phyloP scores from a whole-genome alignment of 345 rosid genomes.

The Lepidium aucheri region DNA sequence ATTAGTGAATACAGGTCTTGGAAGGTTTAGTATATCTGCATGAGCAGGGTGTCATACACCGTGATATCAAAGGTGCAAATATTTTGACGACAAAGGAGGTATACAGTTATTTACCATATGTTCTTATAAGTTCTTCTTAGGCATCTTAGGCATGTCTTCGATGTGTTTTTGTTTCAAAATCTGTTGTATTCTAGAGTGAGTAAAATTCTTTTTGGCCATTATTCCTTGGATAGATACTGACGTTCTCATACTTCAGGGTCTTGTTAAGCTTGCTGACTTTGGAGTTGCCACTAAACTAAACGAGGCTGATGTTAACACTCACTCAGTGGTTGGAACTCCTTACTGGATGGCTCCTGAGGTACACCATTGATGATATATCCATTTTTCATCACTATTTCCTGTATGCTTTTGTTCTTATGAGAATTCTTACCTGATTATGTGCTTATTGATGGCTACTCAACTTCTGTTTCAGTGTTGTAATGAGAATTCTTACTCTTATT shows the following conservation, averaged over 20 bases:
- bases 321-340: constrained; percentile 96
- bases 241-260: constrained; percentile 50
- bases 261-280: constrained; percentile 99
- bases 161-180: constrained; percentile 5
- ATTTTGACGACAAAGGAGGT: constrained; percentile 99
- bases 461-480: constrained; percentile 39
- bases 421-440: neutral
- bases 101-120: neutral
- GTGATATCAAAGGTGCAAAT: constrained; percentile 99
- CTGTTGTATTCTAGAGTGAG: constrained; percentile 4
- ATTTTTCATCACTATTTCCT: neutral
- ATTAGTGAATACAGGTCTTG: constrained; percentile 54
- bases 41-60: constrained; percentile 98
- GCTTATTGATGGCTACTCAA: neutral
- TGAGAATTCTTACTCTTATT: neutral
- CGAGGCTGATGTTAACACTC: constrained; percentile 96
- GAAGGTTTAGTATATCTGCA: constrained; percentile 96
- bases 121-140: neutral
- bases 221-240: neutral
- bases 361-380: constrained; percentile 3
- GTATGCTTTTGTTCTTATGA: neutral
- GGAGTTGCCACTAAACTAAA: constrained; percentile 99
- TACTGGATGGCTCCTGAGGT: constrained; percentile 99
- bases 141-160: neutral
- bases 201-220: neutral